These are phyloP conservation scores for Marchantia paleacea DNA, from an alignment of 225 moss, liverwort and hornwort genomes.

Conservation along the genomic window DNA sequence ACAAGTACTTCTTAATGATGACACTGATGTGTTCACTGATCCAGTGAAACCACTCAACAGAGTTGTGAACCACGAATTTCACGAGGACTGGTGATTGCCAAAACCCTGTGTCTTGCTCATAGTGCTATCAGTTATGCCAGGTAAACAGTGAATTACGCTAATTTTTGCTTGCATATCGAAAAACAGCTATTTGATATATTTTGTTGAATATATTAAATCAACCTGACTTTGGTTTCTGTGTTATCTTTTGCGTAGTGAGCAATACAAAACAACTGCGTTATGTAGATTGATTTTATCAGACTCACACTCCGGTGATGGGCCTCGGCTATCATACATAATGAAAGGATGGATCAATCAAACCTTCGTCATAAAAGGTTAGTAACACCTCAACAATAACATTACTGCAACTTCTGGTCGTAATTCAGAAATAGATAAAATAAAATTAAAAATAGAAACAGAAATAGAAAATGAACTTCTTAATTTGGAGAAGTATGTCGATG, in stretches of 20 bases:
- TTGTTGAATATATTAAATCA: neutral
- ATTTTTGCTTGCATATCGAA: too few relatives aligned
- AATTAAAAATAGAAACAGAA: too few relatives aligned
- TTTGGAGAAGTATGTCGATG: too few relatives aligned
- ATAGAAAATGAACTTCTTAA: neutral
- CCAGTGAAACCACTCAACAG: constrained; percentile 35
- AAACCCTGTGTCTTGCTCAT: constrained; percentile 69
- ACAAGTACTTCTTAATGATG: neutral
- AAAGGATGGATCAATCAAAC: constrained; percentile 77
- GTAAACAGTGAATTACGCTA: constrained; percentile 29
- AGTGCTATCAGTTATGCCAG: constrained; percentile 81
- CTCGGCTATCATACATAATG: constrained; percentile 72
- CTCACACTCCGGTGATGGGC: constrained; percentile 64
- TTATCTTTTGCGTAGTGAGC: constrained; percentile 48
- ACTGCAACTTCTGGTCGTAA: neutral
- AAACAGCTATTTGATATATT: too few relatives aligned
- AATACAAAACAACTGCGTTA: constrained; percentile 32
- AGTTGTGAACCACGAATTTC: constrained; percentile 50
- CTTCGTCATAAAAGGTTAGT: constrained; percentile 67
- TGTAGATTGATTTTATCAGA: constrained; percentile 82
- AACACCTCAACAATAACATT: neutral
- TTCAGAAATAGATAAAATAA: too few relatives aligned
- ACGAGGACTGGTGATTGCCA: constrained; percentile 71
- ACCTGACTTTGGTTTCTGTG: constrained; percentile 1
- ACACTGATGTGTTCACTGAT: neutral